A percentile compares a stretch with the other conserved stretches of the same genome.
These are phyloP conservation scores for Trametes cubensis DNA, from an alignment of 768 basidiomycete genomes.

Conservation along the genomic window DNA sequence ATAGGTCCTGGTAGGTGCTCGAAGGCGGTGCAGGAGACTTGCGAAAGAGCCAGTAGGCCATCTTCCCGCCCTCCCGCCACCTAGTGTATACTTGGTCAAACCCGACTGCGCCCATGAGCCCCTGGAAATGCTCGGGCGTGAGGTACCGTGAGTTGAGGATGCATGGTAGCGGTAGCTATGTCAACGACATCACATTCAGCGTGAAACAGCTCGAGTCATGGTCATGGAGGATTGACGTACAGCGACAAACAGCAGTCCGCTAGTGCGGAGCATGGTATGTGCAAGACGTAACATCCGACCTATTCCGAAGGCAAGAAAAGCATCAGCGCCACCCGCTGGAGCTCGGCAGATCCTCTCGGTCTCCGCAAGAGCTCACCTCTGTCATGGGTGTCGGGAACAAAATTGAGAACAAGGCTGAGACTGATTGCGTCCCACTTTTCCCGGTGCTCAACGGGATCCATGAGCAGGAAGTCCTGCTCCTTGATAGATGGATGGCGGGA, in stretches of 20 bases:
- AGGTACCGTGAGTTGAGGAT: constrained; percentile 85
- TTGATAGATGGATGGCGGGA: constrained; percentile 79
- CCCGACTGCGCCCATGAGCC: constrained; percentile 63
- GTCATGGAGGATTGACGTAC: constrained; percentile 44
- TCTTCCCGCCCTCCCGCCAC: constrained; percentile 76
- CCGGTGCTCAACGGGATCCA: constrained; percentile 53
- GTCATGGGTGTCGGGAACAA: constrained; percentile 72
- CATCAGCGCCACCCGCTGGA: too few relatives aligned
- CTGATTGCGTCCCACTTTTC: constrained; percentile 79
- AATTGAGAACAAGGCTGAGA: constrained; percentile 88
- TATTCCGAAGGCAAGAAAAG: constrained; percentile 31
- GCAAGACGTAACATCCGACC: constrained; percentile 74
- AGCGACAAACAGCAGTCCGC: constrained; percentile 70
- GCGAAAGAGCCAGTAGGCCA: constrained; percentile 85
- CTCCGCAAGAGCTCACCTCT: constrained; percentile 56
- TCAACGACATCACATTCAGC: too few relatives aligned
- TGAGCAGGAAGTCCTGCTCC: constrained; percentile 84
- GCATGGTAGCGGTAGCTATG: constrained; percentile 82
- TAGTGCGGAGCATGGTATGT: constrained; percentile 53
- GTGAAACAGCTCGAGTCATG: too few relatives aligned
- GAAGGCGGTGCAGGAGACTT: constrained; percentile 46
- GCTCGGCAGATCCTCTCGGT: too few relatives aligned
- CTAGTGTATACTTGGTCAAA: constrained; percentile 60
- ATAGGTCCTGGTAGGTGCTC: constrained; percentile 16
- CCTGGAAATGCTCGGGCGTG: constrained; percentile 56